A percentile compares a stretch with the other conserved stretches of the same genome.
These are phyloP conservation scores for Apophysomyces sp. DNA, from an alignment of 371 early-diverging fungal species.

Conservation along the genomic window DNA sequence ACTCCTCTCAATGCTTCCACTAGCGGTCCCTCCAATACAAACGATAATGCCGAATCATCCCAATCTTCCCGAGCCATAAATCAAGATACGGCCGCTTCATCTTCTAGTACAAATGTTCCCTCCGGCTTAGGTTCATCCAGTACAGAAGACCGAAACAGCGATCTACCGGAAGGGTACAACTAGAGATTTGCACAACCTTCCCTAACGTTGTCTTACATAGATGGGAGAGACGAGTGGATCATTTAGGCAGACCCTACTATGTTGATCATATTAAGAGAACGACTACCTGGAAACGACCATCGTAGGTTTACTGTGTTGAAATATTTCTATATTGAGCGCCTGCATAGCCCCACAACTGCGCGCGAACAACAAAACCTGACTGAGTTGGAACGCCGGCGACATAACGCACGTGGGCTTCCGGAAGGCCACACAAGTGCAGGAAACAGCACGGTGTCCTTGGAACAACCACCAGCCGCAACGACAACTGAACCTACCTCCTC, in stretches of 20 bases:
- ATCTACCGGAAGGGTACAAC: conserved; percentile 68
- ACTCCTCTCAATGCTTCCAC: conserved; percentile 22
- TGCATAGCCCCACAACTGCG: conserved; percentile 37
- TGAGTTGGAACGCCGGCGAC: conserved; percentile 74
- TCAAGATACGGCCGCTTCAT: conserved; percentile 13
- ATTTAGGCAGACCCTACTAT: conserved; percentile 68
- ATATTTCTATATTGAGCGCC: conserved; percentile 3
- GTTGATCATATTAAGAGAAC: conserved; percentile 72
- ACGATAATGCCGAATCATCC: conserved; percentile 13
- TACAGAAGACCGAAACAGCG: conserved; percentile 39
- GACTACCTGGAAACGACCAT: conserved; percentile 74
- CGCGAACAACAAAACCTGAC: conserved; percentile 57
- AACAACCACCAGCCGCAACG: conserved; percentile 13
- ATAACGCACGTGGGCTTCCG: conserved; percentile 80
- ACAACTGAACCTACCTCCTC: conserved; percentile 10
- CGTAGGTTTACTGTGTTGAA: conserved; percentile 21
- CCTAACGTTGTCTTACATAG: conserved; percentile 22
- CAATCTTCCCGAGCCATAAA: conserved; percentile 4
- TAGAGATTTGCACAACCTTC: neutral
- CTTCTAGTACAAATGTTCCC: conserved; percentile 2
- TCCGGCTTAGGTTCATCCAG: conserved; percentile 10
- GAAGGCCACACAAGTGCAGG: conserved; percentile 46
- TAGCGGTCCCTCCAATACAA: conserved; percentile 15
- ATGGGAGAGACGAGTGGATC: conserved; percentile 74
- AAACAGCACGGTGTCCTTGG: conserved; percentile 20